These are phyloP conservation scores for Tolypocladium album DNA, from an alignment of 2,329 filamentous ascomycete species.

Conservation along the genomic window DNA sequence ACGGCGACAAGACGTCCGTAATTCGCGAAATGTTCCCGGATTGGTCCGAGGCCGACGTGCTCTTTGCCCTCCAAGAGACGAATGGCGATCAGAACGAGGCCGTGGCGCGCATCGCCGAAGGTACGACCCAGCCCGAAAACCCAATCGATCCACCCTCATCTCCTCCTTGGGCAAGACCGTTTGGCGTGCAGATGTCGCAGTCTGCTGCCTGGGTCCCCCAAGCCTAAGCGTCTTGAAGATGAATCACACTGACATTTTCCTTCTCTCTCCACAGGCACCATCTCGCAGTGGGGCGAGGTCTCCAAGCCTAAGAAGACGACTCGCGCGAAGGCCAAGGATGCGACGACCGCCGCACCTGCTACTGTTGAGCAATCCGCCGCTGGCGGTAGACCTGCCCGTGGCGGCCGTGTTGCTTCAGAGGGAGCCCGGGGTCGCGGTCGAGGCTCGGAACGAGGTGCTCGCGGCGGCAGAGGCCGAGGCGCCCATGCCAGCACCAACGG, in stretches of 20 bases:
- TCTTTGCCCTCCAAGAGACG: conserved; percentile 85
- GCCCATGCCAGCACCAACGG: conserved; percentile 49
- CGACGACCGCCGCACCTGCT: conserved; percentile 39
- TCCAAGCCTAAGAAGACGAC: conserved; percentile 70
- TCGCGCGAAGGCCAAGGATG: conserved; percentile 62
- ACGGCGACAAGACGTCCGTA: conserved; percentile 64
- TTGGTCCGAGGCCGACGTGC: conserved; percentile 91
- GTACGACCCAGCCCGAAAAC: conserved; percentile 28
- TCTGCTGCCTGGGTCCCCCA: not conserved
- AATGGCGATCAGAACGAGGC: conserved; percentile 66
- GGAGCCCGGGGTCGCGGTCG: conserved; percentile 51
- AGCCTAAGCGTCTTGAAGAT: not conserved
- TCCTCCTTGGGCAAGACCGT: not conserved
- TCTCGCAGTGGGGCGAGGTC: conserved; percentile 78
- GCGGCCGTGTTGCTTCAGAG: conserved; percentile 51
- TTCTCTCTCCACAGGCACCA: conserved; percentile 44
- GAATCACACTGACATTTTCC: conserved; percentile 5
- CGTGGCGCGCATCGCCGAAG: conserved; percentile 70
- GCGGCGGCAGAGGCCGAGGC: conserved; percentile 54
- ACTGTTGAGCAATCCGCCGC: conserved; percentile 33
- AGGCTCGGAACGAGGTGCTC: conserved; percentile 51
- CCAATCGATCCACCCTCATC: not conserved
- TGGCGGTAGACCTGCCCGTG: conserved; percentile 39
- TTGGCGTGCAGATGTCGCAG: not conserved
- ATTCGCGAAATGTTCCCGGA: conserved; percentile 91